Evolutionary conservation across 2,329 filamentous ascomycete species (phyloP).

Genomic region (Diatrype stigma): DNA sequence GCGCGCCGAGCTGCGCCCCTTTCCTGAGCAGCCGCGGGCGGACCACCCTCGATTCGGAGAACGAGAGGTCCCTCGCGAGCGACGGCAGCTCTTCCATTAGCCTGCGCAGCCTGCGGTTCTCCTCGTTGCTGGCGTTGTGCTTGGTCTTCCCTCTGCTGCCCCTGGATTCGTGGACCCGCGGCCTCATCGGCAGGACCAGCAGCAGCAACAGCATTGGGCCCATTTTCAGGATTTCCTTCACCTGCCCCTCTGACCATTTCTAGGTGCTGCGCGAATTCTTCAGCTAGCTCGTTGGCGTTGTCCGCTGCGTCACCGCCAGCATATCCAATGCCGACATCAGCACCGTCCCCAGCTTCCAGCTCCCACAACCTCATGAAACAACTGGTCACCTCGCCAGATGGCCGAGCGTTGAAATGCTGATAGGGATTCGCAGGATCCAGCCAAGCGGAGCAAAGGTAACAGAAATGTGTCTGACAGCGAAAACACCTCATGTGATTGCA

Average conservation of each 20-base stretch:
- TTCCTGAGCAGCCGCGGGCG: conserved; percentile 22
- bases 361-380: conserved; percentile 93
- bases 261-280: conserved; percentile 18
- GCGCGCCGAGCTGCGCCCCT: conserved; percentile 21
- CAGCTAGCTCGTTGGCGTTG: conserved; percentile 13
- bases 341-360: conserved; percentile 72
- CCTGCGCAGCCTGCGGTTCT: too few species aligned
- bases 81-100: conserved; percentile 35
- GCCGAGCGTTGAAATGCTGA: conserved; percentile 73
- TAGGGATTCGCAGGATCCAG: conserved; percentile 79
- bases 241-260: conserved; percentile 27
- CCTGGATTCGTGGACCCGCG: conserved; percentile 9
- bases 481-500: conserved; percentile 98
- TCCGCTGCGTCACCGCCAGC: conserved; percentile 31
- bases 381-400: conserved; percentile 46
- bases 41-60: conserved; percentile 45
- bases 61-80: conserved; percentile 55
- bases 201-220: conserved; percentile 16
- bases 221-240: conserved; percentile 25
- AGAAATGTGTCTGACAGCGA: conserved; percentile 87
- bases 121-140: conserved; percentile 18
- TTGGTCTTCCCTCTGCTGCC: conserved; percentile 9
- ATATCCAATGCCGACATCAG: conserved; percentile 44
- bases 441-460: conserved; percentile 90
- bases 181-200: conserved; percentile 3